Evolutionary conservation across 1,284 basidiomycete species (phyloP).

Genomic region (Laetiporus sulphureus): DNA sequence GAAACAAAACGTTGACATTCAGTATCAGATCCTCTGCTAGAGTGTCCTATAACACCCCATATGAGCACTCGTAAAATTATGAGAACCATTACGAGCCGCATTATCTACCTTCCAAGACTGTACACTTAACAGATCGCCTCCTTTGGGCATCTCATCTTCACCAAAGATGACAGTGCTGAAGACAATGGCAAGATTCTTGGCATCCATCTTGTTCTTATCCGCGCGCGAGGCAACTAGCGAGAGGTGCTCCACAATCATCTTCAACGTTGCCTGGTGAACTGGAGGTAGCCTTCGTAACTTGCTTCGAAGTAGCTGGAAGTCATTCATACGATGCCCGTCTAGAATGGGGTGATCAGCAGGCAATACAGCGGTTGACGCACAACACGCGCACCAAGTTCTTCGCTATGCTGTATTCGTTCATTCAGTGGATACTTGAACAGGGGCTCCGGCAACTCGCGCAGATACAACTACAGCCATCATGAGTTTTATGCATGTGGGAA

Average conservation of each 20-base stretch:
- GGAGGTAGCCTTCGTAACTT: constrained; percentile 81
- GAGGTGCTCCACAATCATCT: constrained; percentile 85
- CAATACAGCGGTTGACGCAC: too few relatives aligned
- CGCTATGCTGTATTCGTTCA: constrained; percentile 81
- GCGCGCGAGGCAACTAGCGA: constrained; percentile 64
- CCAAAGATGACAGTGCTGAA: constrained; percentile 85
- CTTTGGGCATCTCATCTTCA: constrained; percentile 79
- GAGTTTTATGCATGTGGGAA: background rate
- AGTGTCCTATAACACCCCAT: constrained; percentile 55
- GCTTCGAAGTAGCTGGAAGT: constrained; percentile 68
- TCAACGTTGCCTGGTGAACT: constrained; percentile 88
- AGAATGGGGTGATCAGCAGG: constrained; percentile 13
- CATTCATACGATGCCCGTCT: constrained; percentile 68
- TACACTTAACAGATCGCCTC: constrained; percentile 65
- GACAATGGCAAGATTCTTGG: constrained; percentile 83
- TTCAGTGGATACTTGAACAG: constrained; percentile 83
- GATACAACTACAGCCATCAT: constrained; percentile 52
- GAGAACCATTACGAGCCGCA: constrained; percentile 3
- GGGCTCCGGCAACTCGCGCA: constrained; percentile 90
- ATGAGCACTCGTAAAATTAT: too few relatives aligned
- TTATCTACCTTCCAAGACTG: constrained; percentile 60
- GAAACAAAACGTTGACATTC: constrained; percentile 57
- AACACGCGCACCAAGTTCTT: constrained; percentile 55
- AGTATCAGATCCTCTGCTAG: constrained; percentile 85
- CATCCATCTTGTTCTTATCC: constrained; percentile 91